phyloP scores from a whole-genome alignment of 306 rosid species.

The Vigna trinervia region DNA sequence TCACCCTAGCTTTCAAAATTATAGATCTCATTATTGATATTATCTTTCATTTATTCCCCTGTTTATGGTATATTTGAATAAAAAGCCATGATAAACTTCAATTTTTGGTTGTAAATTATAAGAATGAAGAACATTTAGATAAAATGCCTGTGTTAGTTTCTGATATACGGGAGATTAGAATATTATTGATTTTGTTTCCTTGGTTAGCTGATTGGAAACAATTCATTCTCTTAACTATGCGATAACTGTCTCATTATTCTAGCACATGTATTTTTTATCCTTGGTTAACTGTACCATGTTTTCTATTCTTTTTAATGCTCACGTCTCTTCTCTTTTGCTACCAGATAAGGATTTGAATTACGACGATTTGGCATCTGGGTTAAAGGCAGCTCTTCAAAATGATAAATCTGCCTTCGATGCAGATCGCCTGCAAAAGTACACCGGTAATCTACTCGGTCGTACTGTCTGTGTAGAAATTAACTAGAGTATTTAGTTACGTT shows the following conservation, averaged over 20 bases:
- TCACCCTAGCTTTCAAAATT: neutral
- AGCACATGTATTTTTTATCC: slow-evolving; percentile 8
- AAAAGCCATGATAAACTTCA: neutral
- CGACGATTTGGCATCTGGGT: slow-evolving; percentile 82
- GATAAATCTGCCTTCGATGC: slow-evolving; percentile 90
- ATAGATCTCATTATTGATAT: neutral
- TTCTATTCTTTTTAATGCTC: slow-evolving; percentile 27
- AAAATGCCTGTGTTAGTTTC: neutral
- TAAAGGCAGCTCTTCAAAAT: slow-evolving; percentile 73
- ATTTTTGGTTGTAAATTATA: neutral
- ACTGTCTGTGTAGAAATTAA: slow-evolving; percentile 26
- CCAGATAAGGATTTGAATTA: slow-evolving; percentile 86
- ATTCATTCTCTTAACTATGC: neutral
- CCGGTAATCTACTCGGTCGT: slow-evolving; percentile 58
- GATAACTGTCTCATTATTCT: slow-evolving; percentile 10
- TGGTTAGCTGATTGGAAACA: slow-evolving; percentile 11
- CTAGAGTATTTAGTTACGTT: slow-evolving; percentile 7
- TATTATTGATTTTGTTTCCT: slow-evolving; percentile 1
- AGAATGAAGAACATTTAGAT: neutral
- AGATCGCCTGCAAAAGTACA: slow-evolving; percentile 84
- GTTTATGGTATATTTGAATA: slow-evolving; percentile 1
- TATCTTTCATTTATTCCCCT: slow-evolving; percentile 23
- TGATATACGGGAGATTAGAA: neutral
- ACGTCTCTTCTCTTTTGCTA: slow-evolving; percentile 11
- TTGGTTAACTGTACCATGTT: slow-evolving; percentile 20